Base-by-base conservation (phyloP, 2,329 filamentous ascomycete genomes). In the Fusarium bactridioides region DNA sequence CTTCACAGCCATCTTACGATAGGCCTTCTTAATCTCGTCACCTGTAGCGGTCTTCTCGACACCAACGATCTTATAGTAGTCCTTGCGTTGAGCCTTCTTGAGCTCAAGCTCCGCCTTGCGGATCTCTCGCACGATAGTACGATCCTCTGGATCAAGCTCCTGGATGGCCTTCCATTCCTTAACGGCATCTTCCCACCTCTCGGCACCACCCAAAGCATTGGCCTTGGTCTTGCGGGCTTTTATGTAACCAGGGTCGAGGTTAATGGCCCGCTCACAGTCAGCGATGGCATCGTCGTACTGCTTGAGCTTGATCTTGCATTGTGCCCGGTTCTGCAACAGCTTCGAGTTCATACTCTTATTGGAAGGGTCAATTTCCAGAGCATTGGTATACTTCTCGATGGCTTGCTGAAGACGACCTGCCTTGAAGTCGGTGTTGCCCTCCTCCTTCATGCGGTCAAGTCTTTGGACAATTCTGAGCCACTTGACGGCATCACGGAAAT, bases 1-100 rank as follows among this genome's bases (percentile, higher is more conserved):
- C 73, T 95, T 87, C 76, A 99, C 95, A 63, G 96, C 96, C 79
- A 97, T 88, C 83, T 96, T 97, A 74, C 95, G 91, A 86, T 99
- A 99, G 4, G 95, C 96, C 85, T 95, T 95, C 88, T 98, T 99
- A 86, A 99, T 96, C 61, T 96, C 90, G 64, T 87, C 87, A 27
- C 97, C 94, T 44, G 89, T 89, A 41, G 94, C 94, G 70, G 95
- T 92, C 86, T 98, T 98, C 64, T 92, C 86, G 13, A 99, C 85
- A 10, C 92, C 93, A 59, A 99, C 90, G 74, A 98, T 97, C 89
- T 98, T 98, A 87, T 99, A 99, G 85, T 97, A 98, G 80, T 99
- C 96, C 84, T 99, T 99, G 70, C 96, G 89, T 84, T 95, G 93
- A 81, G 93, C 93, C 91, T 98, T 98, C 91, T 99, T 99, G 72